Evolutionary conservation across 2,329 filamentous ascomycete genomes (phyloP), one percentile per base, ranked within the genome.

Genomic region (Zymoseptoria crescenta): DNA sequence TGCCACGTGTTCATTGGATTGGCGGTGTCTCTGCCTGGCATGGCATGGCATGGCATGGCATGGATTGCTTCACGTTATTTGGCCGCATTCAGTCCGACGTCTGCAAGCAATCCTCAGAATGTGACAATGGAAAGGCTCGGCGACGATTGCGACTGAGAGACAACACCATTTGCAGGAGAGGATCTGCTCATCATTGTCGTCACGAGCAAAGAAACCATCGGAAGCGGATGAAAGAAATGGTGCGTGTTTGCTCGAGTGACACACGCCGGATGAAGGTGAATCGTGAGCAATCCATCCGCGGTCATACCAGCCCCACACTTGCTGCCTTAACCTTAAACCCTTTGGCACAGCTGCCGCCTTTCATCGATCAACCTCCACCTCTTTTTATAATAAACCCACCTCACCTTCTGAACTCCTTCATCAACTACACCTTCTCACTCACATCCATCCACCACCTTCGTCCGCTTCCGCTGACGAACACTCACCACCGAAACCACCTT

Each of bases 401-500:
- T 21, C 24, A 52, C 51, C 24, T 51, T 20, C 19, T 51, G n/a
- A 24, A 50, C 45, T 35, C 16, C 54, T 24, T 50, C 54, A 30
- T 48, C 27, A 16, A 3, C 55, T 30, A 24, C 16, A 52, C 55
- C 20, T 24, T 8, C 21, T 27, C 55, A 56, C 41, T 51, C 19
- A 53, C 56, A 56, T 49, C 52, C 29, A 58, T 49, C 49, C 57
- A 57, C 45, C 55, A 59, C 41, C 62, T 52, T 4, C 58, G 49
- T 54, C 55, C 27, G 56, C 28, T 48, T 51, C 55, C 53, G 50
- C 41, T 35, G 45, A 52, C 58, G 16, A 30, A 30, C 45, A 35
- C 55, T 45, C 52, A 45, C 54, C 53, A 48, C n/a, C 52, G 55
- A 59, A 28, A 65, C 56, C 57, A 56, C 50, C 55, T 24, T 59